Evolutionary conservation across 1,284 basidiomycete species (phyloP).

Genomic region (Phlebopus sp.): DNA sequence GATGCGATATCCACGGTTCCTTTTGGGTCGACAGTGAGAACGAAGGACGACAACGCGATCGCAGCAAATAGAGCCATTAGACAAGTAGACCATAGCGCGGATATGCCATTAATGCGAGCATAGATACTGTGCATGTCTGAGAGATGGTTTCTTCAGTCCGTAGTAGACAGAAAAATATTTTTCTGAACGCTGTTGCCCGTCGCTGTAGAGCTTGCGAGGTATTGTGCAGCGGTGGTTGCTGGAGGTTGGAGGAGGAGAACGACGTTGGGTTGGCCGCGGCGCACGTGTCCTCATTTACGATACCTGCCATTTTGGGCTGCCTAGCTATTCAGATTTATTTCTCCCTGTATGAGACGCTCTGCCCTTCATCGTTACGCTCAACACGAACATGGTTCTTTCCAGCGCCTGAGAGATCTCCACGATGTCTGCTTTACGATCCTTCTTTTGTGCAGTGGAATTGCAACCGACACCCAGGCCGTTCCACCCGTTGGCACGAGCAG

Average conservation of each 20-base stretch:
- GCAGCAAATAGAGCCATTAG: constrained; percentile 72
- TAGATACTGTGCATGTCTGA: constrained; percentile 63
- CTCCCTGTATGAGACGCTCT: no score
- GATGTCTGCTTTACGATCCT: no score
- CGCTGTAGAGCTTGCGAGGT: neutral
- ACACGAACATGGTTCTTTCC: no score
- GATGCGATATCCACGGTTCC: constrained; percentile 57
- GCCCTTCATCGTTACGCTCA: no score
- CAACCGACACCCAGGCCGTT: no score
- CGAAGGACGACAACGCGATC: constrained; percentile 67
- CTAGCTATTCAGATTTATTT: no score
- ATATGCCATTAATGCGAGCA: constrained; percentile 69
- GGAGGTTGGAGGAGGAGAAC: neutral
- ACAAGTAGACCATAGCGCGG: constrained; percentile 75
- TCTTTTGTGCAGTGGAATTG: no score
- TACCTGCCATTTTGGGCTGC: neutral
- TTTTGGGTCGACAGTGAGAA: constrained; percentile 59
- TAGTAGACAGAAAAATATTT: neutral
- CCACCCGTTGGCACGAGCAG: no score
- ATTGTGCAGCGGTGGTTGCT: neutral
- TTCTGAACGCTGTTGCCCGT: neutral
- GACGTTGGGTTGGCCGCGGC: no score
- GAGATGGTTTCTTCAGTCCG: neutral
- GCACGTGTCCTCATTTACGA: constrained; percentile 2
- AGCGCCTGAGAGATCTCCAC: no score